Conservation (phyloP, 2,329 filamentous ascomycete species). For the Stachybotrys elegans region DNA sequence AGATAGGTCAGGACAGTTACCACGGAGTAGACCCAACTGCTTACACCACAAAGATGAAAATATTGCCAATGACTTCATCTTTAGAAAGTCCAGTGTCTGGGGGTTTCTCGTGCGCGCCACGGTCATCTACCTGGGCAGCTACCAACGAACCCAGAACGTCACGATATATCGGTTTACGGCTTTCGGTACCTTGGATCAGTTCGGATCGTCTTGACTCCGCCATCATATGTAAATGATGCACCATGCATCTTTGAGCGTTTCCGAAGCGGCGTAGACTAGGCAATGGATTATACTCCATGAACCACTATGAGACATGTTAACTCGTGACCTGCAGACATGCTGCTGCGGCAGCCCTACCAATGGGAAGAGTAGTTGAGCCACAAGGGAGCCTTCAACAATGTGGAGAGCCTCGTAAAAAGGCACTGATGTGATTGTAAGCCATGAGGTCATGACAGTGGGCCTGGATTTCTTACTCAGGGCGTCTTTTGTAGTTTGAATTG, state of each 20-base stretch:
- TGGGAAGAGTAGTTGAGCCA: neutral
- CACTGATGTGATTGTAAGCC: neutral
- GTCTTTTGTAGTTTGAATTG: neutral
- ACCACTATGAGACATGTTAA: neutral
- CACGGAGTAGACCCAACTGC: neutral
- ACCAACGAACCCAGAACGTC: neutral
- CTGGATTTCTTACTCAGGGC: neutral
- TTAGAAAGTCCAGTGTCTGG: neutral
- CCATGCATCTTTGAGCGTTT: neutral
- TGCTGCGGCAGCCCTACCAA: neutral
- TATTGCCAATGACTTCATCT: neutral
- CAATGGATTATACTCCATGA: neutral
- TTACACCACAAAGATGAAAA: constrained; percentile 2
- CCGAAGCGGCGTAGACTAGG: neutral
- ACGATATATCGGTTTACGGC: neutral
- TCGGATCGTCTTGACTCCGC: neutral
- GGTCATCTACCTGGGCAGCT: neutral
- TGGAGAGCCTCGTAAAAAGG: neutral
- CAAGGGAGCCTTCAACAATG: neutral
- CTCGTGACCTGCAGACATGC: neutral
- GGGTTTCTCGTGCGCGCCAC: neutral
- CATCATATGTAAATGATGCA: neutral
- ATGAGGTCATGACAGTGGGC: neutral
- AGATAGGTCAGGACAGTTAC: neutral
- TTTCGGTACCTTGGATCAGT: neutral